phyloP scores from a whole-genome alignment of 495 filamentous ascomycete species.

The Trichodelitschia bisporula region DNA sequence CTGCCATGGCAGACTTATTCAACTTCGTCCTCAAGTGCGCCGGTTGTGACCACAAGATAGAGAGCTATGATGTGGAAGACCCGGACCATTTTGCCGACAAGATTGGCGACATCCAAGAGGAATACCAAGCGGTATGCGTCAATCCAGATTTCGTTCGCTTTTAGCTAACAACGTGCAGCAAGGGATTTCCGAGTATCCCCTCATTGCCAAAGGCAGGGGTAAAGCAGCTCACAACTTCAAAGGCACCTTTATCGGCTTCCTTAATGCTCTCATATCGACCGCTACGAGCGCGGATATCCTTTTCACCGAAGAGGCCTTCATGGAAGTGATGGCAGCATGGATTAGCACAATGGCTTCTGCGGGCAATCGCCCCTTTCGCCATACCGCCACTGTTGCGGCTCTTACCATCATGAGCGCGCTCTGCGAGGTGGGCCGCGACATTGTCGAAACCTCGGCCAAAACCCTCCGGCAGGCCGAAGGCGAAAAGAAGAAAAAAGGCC shows the following conservation, averaged over 20 bases:
- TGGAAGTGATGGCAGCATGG: constrained; percentile 76
- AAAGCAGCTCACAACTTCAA: constrained; percentile 52
- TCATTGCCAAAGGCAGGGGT: constrained; percentile 53
- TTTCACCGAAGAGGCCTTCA: constrained; percentile 45
- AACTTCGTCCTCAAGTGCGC: constrained; percentile 71
- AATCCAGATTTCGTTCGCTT: background rate
- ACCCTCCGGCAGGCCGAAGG: constrained; percentile 57
- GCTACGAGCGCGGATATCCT: constrained; percentile 51
- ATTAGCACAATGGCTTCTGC: constrained; percentile 67
- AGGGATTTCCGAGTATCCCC: constrained; percentile 73
- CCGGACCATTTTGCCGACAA: constrained; percentile 49
- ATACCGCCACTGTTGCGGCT: constrained; percentile 66
- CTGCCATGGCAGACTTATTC: constrained; percentile 56
- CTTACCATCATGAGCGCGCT: constrained; percentile 50
- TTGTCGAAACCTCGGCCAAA: constrained; percentile 43
- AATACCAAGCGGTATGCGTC: constrained; percentile 38
- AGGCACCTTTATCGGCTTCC: constrained; percentile 49
- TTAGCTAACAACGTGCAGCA: constrained; percentile 22
- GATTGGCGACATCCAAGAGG: constrained; percentile 54
- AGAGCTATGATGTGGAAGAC: constrained; percentile 57
- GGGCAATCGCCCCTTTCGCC: constrained; percentile 61
- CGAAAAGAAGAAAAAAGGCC: constrained; percentile 56
- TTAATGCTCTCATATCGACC: constrained; percentile 42
- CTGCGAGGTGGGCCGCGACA: constrained; percentile 32
- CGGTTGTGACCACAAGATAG: constrained; percentile 52